Evolutionary conservation across 179 eudicot species (phyloP), one percentile per base, ranked within the genome.

Genomic region (Vitellaria paradoxa): DNA sequence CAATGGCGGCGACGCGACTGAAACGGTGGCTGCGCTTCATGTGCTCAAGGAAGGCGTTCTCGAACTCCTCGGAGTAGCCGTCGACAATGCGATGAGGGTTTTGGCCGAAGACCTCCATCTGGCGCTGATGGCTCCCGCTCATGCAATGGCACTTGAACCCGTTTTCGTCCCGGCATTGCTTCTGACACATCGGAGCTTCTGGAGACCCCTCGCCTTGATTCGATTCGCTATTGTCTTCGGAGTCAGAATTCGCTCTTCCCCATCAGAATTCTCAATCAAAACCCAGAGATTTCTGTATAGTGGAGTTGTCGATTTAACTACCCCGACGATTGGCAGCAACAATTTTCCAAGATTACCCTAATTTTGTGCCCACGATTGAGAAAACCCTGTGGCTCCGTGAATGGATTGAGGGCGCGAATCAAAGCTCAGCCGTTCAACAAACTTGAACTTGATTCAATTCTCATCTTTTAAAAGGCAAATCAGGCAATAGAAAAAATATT

Each of bases 71-170:
- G 1, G 97, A 84, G 61, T 86, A 94, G 1, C 93, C 93, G 2
- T 89, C 95, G 3, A 93, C 84, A 57, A 94, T 84, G 0, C 97
- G 91, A 56, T 85, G 72, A 12, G 97, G 93, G 81, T 93, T 91
- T 73, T 93, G 93, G 53, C 97, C 97, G 60, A 93, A 94, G 20
- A 94, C 87, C 76, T 91, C 82, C 98, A 94, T 92, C 79, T 94
- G 98, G 18, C 98, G 89, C 78, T 90, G 94, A 81, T 94, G 98
- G 10, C 88, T 73, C 65, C 92, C 98, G 80, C 94, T 87, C 97
- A 90, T 93, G 74, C 97, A 92, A 65, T 93, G 98, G 56, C 97
- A 92, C 75, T 93, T 93, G 88, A 93, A 93, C 0, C 97, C 98
- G 63, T 93, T 90, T 71, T 92, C 97, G 72, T 93, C 97, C 9